Evolutionary conservation across 441 rosid genomes (phyloP).

Genomic region (Erysimum pusillum): DNA sequence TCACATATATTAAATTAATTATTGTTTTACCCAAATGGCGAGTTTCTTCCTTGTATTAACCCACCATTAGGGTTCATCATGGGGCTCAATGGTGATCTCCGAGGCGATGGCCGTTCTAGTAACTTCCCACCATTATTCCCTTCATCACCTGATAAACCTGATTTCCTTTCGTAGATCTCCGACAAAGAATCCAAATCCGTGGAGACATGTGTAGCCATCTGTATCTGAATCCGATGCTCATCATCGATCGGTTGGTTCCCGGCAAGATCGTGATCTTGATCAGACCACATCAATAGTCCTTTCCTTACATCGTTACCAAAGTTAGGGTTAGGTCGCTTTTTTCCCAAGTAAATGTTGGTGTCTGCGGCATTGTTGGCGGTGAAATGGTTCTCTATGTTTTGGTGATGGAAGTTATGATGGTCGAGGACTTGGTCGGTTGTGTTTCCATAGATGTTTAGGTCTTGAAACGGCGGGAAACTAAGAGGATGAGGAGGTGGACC

Average conservation of each 20-base stretch:
- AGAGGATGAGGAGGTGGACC: conserved; percentile 52
- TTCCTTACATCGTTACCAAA: conserved; percentile 58
- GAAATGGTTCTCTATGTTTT: conserved; percentile 67
- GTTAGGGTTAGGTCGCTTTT: conserved; percentile 69
- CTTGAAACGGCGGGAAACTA: conserved; percentile 83
- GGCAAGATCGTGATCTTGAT: conserved; percentile 71
- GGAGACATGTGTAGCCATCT: conserved; percentile 54
- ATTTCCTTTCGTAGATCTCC: conserved; percentile 75
- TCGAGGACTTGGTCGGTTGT: conserved; percentile 48
- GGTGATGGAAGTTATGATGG: conserved; percentile 53
- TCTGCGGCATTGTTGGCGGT: conserved; percentile 50
- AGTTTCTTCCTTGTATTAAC: conserved; percentile 67
- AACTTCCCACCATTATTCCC: conserved; percentile 52
- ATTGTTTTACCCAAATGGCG: conserved; percentile 61
- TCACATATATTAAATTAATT: conserved; percentile 14
- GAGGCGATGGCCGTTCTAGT: conserved; percentile 77
- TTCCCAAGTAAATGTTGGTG: conserved; percentile 62
- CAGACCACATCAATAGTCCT: conserved; percentile 82
- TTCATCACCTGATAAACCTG: conserved; percentile 64
- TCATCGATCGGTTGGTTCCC: conserved; percentile 39
- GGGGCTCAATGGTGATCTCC: conserved; percentile 69
- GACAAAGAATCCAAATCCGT: conserved; percentile 72
- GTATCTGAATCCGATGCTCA: conserved; percentile 59
- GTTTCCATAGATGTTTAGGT: conserved; percentile 86
- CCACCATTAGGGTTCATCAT: conserved; percentile 59